Conservation (phyloP, 176 grass and related monocot species). For the Chloris gayana region DNA sequence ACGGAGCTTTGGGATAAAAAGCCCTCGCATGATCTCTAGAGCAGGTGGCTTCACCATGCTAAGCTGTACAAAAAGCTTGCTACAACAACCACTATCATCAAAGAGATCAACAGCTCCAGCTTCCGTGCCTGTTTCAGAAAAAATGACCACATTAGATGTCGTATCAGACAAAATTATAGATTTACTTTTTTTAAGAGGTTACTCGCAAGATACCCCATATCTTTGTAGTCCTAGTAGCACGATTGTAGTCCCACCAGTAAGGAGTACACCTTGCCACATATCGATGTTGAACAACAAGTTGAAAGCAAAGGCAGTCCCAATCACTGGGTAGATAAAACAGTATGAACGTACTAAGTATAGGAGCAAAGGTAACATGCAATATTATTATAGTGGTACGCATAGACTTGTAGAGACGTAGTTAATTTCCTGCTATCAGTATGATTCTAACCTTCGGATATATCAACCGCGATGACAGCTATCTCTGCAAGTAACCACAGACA, state of each 20-base stretch:
- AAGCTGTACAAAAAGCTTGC: slow-evolving; percentile 76
- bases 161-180: no score
- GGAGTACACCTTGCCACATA: slow-evolving; percentile 68
- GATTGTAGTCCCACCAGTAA: slow-evolving; percentile 66
- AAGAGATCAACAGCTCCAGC: slow-evolving; percentile 61
- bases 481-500: slow-evolving; percentile 76
- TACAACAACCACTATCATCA: slow-evolving; percentile 66
- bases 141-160: no score
- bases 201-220: slow-evolving; percentile 51
- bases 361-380: no score
- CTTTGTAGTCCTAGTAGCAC: slow-evolving; percentile 67
- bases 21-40: slow-evolving; percentile 57
- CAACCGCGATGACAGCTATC: slow-evolving; percentile 78
- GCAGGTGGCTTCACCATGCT: slow-evolving; percentile 74
- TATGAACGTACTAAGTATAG: no score
- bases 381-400: no score
- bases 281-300: slow-evolving; percentile 74
- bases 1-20: slow-evolving; percentile 65
- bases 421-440: no score
- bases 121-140: slow-evolving; percentile 34
- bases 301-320: slow-evolving; percentile 73
- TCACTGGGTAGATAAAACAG: slow-evolving; percentile 29
- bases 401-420: no score
- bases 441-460: slow-evolving; percentile 68
- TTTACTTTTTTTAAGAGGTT: no score